Evolutionary conservation across 2,329 filamentous ascomycete genomes (phyloP), one percentile per base, ranked within the genome.

Genomic region (Ceratocystis cubensis): DNA sequence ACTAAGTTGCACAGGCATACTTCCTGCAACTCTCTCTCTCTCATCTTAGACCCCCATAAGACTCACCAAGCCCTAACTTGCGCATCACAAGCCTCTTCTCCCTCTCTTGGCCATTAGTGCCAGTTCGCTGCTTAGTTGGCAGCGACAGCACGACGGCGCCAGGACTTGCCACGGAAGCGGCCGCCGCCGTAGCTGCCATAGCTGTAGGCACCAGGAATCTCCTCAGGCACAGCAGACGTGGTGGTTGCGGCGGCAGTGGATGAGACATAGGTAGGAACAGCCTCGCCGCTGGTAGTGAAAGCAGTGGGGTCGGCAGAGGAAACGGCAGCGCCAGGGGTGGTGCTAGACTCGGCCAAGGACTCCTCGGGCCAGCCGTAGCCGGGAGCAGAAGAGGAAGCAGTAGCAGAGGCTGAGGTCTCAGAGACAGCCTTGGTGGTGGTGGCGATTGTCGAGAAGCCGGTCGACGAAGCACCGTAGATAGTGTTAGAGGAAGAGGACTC

Each of bases 191-290:
- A 65, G 44, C 28, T 46, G 28, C 66, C 57, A 28, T 67, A 67
- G 63, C 15, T 65, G 63, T 67, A 67, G 37, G 63, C 66, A 25
- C 66, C 66, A 20, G 66, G 66, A n/a, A 67, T 53, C 63, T 61
- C 64, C 53, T 65, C 57, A 2, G 65, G 25, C 13, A 7, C 45
- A 17, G 63, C 37, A 15, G 63, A 22, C 5, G 66, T 63, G 45
- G 57, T 46, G 37, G 59, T 63, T 25, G 37, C 17, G n/a, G 28
- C 20, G 8, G 45, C 15, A n/a, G 63, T 15, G 10, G 57, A 68
- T 3, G 59, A 63, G 17, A 56, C 64, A 33, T 57, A 45, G 17
- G 44, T 25, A 5, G 63, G 17, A 6, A 57, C 28, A 20, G 33
- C 61, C 20, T 61, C 53, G 17, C 59, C 56, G 22, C 56, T 64